A percentile compares a stretch with the other conserved stretches of the same genome.
Evolutionary conservation across 148 eudicot genomes (phyloP).

Genomic region (Vaccinium myrtillus): DNA sequence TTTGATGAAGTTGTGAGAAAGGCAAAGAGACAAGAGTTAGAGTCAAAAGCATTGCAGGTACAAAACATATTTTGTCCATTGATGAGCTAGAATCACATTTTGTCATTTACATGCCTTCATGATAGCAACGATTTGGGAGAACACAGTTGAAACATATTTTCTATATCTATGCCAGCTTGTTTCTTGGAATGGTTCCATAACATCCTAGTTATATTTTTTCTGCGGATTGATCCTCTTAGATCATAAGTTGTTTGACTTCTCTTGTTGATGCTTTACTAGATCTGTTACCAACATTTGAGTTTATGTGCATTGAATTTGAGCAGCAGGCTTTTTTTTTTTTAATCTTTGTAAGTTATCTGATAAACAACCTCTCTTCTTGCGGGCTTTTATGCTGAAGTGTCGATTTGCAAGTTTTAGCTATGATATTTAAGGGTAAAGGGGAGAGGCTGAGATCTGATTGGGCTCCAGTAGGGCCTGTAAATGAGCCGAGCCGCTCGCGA

Average conservation of each 20-base stretch:
- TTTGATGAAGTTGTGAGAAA: slow-evolving; percentile 42
- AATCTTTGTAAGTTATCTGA: background rate
- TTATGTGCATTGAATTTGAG: background rate
- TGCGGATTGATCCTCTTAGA: background rate
- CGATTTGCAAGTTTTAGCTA: background rate
- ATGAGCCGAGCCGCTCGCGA: too few relatives aligned
- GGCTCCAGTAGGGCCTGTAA: background rate
- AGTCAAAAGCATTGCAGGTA: slow-evolving; percentile 33
- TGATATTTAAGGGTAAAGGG: background rate
- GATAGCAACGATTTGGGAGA: background rate
- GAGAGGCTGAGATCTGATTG: background rate
- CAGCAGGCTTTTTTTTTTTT: background rate
- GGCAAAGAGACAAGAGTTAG: slow-evolving; percentile 35
- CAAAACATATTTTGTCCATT: background rate
- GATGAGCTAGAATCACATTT: background rate
- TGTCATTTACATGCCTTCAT: background rate
- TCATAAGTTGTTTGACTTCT: background rate
- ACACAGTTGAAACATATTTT: background rate
- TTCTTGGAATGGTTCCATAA: slow-evolving; percentile 3
- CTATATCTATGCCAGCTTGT: background rate
- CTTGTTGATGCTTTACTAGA: background rate
- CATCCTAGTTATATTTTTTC: background rate
- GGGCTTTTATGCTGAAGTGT: background rate
- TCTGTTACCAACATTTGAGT: background rate
- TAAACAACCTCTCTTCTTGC: background rate